phyloP scores from a whole-genome alignment of 768 basidiomycete species.

The Cystofilobasidium capitatum region DNA sequence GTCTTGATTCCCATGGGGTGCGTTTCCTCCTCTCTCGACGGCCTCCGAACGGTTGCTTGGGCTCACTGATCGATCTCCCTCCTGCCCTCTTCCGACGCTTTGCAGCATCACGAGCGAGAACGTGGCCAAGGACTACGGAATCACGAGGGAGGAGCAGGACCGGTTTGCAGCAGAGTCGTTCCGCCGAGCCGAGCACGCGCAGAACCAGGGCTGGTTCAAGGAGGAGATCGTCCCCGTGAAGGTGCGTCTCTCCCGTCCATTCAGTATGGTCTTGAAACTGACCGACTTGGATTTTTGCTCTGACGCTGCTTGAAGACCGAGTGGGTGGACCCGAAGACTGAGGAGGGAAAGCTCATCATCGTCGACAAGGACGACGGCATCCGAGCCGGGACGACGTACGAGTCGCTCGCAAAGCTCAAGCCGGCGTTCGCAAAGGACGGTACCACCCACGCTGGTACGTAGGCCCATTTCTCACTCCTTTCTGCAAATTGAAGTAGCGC shows the following conservation, averaged over 20 bases:
- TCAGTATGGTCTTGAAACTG: background rate
- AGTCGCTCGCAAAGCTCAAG: constrained; percentile 69
- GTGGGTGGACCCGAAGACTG: constrained; percentile 62
- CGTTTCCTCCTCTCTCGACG: constrained; percentile 55
- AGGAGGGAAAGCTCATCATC: constrained; percentile 55
- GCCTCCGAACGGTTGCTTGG: background rate
- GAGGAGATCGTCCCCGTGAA: constrained; percentile 76
- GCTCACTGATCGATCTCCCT: background rate
- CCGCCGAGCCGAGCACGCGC: constrained; percentile 70
- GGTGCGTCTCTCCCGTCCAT: constrained; percentile 28
- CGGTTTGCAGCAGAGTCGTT: constrained; percentile 76
- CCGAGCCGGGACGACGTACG: constrained; percentile 68
- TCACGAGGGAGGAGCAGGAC: constrained; percentile 71
- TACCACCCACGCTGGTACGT: constrained; percentile 59
- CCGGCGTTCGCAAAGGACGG: constrained; percentile 69
- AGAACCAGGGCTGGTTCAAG: constrained; percentile 70
- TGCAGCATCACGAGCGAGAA: constrained; percentile 45
- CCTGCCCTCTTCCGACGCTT: background rate
- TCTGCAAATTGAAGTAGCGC: background rate
- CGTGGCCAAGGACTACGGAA: constrained; percentile 58
- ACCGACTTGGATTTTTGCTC: background rate
- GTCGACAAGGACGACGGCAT: constrained; percentile 80
- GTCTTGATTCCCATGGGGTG: constrained; percentile 63
- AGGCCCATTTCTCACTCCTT: background rate
- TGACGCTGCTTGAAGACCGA: constrained; percentile 42